A percentile compares a stretch with the other conserved stretches of the same genome.
Conservation (phyloP, 768 basidiomycete species). For the Coprinopsis sp. region DNA sequence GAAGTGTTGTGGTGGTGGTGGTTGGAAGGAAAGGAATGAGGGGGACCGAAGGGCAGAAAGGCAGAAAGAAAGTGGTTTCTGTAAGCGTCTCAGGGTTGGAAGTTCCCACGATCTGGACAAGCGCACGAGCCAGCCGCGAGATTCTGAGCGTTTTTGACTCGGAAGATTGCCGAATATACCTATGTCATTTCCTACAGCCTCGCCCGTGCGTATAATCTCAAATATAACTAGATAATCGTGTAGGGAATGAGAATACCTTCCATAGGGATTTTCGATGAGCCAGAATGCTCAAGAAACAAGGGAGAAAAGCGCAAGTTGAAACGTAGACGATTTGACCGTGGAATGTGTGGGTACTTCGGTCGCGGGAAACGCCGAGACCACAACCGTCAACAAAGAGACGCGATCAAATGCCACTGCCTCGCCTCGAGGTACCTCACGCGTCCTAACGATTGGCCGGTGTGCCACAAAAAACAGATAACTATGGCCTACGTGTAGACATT, state of each 20-base stretch:
- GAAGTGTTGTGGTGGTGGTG: constrained; percentile 24
- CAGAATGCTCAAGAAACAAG: neutral
- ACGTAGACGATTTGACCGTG: constrained; percentile 1
- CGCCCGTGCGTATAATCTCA: constrained; percentile 9
- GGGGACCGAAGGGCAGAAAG: constrained; percentile 34
- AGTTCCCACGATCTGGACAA: constrained; percentile 44
- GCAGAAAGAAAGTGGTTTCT: constrained; percentile 30
- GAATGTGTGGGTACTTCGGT: constrained; percentile 7
- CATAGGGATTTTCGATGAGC: neutral
- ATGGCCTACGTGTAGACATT: no score
- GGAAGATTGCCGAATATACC: constrained; percentile 42
- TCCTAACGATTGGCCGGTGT: no score
- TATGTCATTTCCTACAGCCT: constrained; percentile 22
- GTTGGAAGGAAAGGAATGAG: constrained; percentile 31
- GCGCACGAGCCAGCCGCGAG: constrained; percentile 44
- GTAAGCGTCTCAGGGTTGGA: constrained; percentile 33
- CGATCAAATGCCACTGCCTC: neutral
- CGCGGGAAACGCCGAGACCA: constrained; percentile 8
- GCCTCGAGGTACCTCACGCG: neutral
- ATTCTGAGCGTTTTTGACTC: constrained; percentile 44
- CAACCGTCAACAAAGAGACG: constrained; percentile 1
- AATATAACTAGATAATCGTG: neutral
- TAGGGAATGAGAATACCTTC: neutral
- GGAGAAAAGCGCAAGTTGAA: constrained; percentile 3
- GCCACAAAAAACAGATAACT: no score